These are phyloP conservation scores for Gynandropsis gynandra DNA, from an alignment of 345 rosid genomes.

Conservation along the genomic window DNA sequence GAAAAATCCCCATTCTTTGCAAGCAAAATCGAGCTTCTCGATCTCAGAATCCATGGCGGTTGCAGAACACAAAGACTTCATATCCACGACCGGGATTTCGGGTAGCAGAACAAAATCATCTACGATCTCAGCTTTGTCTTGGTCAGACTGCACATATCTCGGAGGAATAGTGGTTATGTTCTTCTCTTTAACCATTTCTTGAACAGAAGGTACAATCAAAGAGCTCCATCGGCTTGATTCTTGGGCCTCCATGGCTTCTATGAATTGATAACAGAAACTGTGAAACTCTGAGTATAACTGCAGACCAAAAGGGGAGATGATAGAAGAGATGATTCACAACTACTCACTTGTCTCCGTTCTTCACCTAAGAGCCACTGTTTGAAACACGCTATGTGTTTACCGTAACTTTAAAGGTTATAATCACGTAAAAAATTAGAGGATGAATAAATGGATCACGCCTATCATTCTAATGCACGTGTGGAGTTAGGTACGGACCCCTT, in stretches of 20 bases:
- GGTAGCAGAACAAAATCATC: neutral
- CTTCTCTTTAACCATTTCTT: conserved; percentile 22
- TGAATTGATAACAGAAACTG: too few relatives aligned
- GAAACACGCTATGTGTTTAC: too few relatives aligned
- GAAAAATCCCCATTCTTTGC: conserved; percentile 56
- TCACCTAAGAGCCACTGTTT: too few relatives aligned
- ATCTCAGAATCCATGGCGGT: conserved; percentile 14
- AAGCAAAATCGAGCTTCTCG: conserved; percentile 40
- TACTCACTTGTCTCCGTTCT: too few relatives aligned
- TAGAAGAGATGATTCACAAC: too few relatives aligned
- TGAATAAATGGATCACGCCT: too few relatives aligned
- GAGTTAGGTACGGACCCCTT: too few relatives aligned
- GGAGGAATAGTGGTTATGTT: conserved; percentile 19
- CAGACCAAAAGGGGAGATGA: too few relatives aligned
- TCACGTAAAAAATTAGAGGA: too few relatives aligned
- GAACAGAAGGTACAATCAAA: conserved; percentile 21
- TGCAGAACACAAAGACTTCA: conserved; percentile 11
- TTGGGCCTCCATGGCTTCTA: conserved; percentile 18
- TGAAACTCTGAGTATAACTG: too few relatives aligned
- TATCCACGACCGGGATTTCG: conserved; percentile 22
- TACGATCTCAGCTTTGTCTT: conserved; percentile 6
- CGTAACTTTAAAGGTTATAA: too few relatives aligned
- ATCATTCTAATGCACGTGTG: too few relatives aligned
- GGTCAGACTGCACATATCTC: conserved; percentile 14
- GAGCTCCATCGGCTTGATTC: conserved; percentile 23